Conservation (phyloP, 805 yeast species). For the Zygosaccharomyces siamensis region DNA sequence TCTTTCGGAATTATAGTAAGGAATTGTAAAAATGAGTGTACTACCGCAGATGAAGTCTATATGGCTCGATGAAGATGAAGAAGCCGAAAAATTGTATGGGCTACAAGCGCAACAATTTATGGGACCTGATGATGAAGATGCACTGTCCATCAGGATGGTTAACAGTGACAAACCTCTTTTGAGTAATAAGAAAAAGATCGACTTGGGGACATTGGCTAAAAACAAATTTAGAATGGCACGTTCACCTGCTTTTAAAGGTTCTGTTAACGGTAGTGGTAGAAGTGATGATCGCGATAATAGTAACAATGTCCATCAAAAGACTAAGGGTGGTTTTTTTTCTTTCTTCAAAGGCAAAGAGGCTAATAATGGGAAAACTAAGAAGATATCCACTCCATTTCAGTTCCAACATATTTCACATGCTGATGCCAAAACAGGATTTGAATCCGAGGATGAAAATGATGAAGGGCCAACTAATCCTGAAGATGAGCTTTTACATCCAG, state of each 20-base stretch:
- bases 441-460: conserved; percentile 8
- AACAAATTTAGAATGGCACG: conserved; percentile 16
- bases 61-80: conserved; percentile 41
- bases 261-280: neutral
- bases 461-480: neutral
- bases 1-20: neutral
- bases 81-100: conserved; percentile 34
- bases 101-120: conserved; percentile 29
- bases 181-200: conserved; percentile 34
- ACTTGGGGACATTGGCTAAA: conserved; percentile 34
- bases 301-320: neutral
- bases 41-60: conserved; percentile 39
- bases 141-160: conserved; percentile 31
- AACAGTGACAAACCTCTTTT: conserved; percentile 36
- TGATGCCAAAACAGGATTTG: conserved; percentile 24
- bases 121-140: conserved; percentile 27
- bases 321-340: conserved; percentile 28
- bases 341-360: conserved; percentile 29
- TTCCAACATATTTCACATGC: conserved; percentile 41
- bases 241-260: conserved; percentile 5
- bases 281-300: neutral
- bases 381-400: conserved; percentile 38
- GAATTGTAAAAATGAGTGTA: neutral
- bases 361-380: conserved; percentile 4
- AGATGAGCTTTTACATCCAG: conserved; percentile 2